Evolutionary conservation across 2,329 filamentous ascomycete genomes (phyloP), one percentile per base, ranked within the genome.

Genomic region (Cladophialophora carrionii): DNA sequence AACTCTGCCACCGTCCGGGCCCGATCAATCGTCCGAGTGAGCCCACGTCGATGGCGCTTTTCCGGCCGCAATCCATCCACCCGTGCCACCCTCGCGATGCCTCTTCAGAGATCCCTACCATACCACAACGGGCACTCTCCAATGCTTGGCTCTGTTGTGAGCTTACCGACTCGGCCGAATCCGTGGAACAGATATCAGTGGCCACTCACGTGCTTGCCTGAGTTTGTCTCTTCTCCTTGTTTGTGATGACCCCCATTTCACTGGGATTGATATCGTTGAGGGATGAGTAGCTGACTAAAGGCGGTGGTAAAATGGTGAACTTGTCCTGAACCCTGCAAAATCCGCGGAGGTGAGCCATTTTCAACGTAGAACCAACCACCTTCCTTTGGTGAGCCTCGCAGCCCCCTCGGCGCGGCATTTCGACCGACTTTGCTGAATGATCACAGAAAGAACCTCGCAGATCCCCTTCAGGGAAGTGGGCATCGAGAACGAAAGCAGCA

Each of bases 1-100:
- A 14, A 14, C 14, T 26, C 34, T 60, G n/a, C n/a, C n/a, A 17
- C 57, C 57, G 57, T n/a, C 20, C 57, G 57, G 57, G 7, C 31
- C 57, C 57, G 57, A 60, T 41, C 10, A 60, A 37, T 60, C 43
- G 57, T 60, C 57, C 57, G 57, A 60, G 46, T 53, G 46, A 46
- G n/a, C 29, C 51, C 46, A 60, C 14, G 14, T 32, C n/a, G 57
- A 41, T 24, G 41, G 22, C 43, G 31, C 41, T 48, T 59, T 48
- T 37, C 56, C 41, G n/a, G 29, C n/a, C 24, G 8, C 52, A 54
- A 54, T 17, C 52, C 52, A 34, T 6, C 26, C 26, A 29, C 26
- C 26, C 6, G 26, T n/a, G n/a, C n/a, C n/a, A n/a, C n/a, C n/a
- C n/a, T n/a, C n/a, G 26, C 3, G 6, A 29, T 51, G 17, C 2